Conservation (phyloP, 352 stramenopile genomes). For the Globisporangium perplexum region DNA sequence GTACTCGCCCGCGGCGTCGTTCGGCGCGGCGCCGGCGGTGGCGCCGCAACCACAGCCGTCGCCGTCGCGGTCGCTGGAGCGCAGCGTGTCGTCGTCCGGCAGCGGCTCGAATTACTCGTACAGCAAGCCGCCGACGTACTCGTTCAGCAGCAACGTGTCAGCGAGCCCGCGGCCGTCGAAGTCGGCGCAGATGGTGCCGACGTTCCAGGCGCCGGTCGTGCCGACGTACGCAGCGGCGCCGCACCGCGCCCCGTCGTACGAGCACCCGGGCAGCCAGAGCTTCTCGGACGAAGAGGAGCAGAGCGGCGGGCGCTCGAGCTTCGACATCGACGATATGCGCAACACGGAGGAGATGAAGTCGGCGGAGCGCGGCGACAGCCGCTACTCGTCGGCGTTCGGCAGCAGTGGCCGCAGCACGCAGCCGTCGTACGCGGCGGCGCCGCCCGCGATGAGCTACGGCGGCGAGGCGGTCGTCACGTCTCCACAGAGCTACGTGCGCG, state of each 20-base stretch:
- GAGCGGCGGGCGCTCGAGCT: constrained; percentile 55
- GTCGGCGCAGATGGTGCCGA: constrained; percentile 2
- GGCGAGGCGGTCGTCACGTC: constrained; percentile 45
- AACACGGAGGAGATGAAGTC: constrained; percentile 43
- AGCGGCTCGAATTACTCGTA: constrained; percentile 7
- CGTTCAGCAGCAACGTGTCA: constrained; percentile 19
- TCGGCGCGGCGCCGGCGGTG: neutral
- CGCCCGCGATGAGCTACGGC: constrained; percentile 14
- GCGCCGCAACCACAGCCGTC: neutral
- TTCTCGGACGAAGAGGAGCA: constrained; percentile 28
- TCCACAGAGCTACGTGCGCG: constrained; percentile 67
- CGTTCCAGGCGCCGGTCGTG: constrained; percentile 22
- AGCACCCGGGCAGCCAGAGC: constrained; percentile 19
- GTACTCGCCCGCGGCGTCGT: constrained; percentile 30
- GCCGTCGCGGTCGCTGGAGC: neutral
- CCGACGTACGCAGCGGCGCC: neutral
- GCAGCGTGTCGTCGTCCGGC: constrained; percentile 11
- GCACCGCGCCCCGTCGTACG: constrained; percentile 9
- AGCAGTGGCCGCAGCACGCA: constrained; percentile 17
- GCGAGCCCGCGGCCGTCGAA: constrained; percentile 13
- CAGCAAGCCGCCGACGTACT: constrained; percentile 11
- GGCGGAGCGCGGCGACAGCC: constrained; percentile 26
- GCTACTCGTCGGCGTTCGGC: constrained; percentile 20
- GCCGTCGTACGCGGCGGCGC: constrained; percentile 15
- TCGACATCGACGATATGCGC: constrained; percentile 81